Evolutionary conservation across 2,329 filamentous ascomycete genomes (phyloP), one percentile per base, ranked within the genome.

Genomic region (Beauveria pseudobassiana): DNA sequence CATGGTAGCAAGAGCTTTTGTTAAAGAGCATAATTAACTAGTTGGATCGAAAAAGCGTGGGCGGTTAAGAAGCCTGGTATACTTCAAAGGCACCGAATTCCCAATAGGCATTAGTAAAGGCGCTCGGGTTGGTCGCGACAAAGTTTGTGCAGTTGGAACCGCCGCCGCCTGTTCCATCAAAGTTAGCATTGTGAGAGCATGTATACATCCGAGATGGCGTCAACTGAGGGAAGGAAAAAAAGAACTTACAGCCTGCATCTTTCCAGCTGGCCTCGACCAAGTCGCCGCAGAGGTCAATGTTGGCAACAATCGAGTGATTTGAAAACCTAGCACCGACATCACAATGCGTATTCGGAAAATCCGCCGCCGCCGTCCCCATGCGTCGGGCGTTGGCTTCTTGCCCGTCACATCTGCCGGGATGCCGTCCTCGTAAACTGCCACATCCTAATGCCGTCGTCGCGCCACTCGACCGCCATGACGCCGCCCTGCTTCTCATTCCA

Each of bases 261-360:
- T 73, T 72, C 66, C 79, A 84, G 40, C 74, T 72, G 3, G 73
- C 74, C 51, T 80, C 79, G 3, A 80, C 81, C 65, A 83, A 76
- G 46, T 80, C 71, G 0, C 86, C 87, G 65, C 86, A 89, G 8
- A 89, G 72, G 69, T 86, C 82, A 64, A 88, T 87, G 67, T 89
- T 87, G 48, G 80, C 80, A 64, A 88, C 79, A 66, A 89, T 88
- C 65, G 83, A 86, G 70, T 87, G 81, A 67, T 88, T 89, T 59
- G 72, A 76, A 70, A 89, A 88, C 67, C 87, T 84, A 4, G 73
- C 75, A 6, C 72, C 70, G 55, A 88, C 83, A 63, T 85, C 74
- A 72, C 86, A 89, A 51, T 81, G 71, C 0, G 86, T 88, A 66
- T 75, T 78, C 16, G 87, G 87, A 69, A 88, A 88, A 63, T 89